These are phyloP conservation scores for Coniochaeta ligniaria DNA, from an alignment of 2,329 filamentous ascomycete genomes.

Conservation along the genomic window DNA sequence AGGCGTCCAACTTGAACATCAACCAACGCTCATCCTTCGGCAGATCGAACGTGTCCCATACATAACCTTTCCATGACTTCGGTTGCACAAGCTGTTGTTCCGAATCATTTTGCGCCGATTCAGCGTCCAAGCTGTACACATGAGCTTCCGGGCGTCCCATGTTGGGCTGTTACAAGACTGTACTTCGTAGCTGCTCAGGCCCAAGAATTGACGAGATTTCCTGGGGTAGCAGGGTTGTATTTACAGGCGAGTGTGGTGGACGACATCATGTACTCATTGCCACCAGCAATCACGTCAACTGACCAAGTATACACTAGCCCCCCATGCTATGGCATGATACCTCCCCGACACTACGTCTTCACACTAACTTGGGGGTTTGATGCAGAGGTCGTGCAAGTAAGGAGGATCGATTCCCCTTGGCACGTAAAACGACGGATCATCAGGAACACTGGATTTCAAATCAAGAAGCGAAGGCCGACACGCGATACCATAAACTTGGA, in stretches of 20 bases:
- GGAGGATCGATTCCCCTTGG: background rate
- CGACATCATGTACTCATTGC: background rate
- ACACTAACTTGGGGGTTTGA: background rate
- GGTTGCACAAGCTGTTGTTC: slow-evolving; percentile 11
- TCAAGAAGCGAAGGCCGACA: background rate
- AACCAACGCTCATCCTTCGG: slow-evolving; percentile 22
- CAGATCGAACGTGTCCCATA: slow-evolving; percentile 28
- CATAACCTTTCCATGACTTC: slow-evolving; percentile 26
- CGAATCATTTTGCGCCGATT: background rate
- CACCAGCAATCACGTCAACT: background rate
- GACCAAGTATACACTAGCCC: background rate
- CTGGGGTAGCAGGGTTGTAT: background rate
- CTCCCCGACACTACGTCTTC: background rate
- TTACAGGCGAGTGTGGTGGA: background rate
- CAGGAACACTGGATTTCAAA: background rate
- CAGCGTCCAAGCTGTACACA: background rate
- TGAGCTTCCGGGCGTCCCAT: background rate
- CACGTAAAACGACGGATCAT: background rate
- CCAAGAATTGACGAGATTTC: background rate
- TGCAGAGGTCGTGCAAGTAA: background rate
- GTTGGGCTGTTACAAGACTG: slow-evolving; percentile 36
- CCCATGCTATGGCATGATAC: background rate
- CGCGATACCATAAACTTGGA: background rate
- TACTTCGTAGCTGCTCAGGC: background rate
- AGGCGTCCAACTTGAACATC: slow-evolving; percentile 26